Percentiles rank a stretch among this genome's conserved stretches.
Conservation (phyloP, 2,329 filamentous ascomycete genomes). For the Cadophora malorum region DNA sequence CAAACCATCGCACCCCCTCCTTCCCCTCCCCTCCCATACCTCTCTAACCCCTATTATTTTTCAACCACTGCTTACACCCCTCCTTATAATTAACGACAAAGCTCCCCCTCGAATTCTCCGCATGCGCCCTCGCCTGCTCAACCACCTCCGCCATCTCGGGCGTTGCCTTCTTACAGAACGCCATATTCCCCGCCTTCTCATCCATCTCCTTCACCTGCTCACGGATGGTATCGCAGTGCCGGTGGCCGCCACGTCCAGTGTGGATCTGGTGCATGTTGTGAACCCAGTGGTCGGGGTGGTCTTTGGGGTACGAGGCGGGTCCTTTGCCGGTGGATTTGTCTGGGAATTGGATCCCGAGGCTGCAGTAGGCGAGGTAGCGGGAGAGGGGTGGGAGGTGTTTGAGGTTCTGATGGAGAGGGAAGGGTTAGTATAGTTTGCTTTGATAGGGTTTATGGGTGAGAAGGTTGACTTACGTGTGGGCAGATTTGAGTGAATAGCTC, state of each 20-base stretch:
- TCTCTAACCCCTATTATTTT: not conserved
- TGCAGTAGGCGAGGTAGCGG: conserved; percentile 18
- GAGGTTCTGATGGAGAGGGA: conserved; percentile 1
- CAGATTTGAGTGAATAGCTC: conserved; percentile 13
- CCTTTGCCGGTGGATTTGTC: conserved; percentile 6
- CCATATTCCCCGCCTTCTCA: conserved; percentile 3
- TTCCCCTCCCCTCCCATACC: not conserved
- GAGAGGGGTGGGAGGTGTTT: not conserved
- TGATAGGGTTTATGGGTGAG: not conserved
- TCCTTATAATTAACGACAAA: conserved; percentile 5
- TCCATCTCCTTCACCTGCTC: conserved; percentile 6
- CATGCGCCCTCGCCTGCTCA: not conserved
- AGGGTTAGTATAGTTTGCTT: not conserved
- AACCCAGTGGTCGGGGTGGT: conserved; percentile 10
- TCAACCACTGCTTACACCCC: conserved; percentile 2
- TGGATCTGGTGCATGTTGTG: conserved; percentile 18
- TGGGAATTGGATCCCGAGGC: conserved; percentile 10
- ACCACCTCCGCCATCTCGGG: not conserved
- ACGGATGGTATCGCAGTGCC: conserved; percentile 5
- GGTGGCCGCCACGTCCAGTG: not conserved
- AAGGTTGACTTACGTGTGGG: conserved; percentile 3
- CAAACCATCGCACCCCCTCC: not conserved
- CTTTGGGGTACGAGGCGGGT: not conserved
- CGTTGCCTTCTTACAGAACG: not conserved
- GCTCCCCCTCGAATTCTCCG: conserved; percentile 9